Base-by-base conservation (phyloP, 2,329 filamentous ascomycete genomes). In the Colletotrichum nymphaeae region DNA sequence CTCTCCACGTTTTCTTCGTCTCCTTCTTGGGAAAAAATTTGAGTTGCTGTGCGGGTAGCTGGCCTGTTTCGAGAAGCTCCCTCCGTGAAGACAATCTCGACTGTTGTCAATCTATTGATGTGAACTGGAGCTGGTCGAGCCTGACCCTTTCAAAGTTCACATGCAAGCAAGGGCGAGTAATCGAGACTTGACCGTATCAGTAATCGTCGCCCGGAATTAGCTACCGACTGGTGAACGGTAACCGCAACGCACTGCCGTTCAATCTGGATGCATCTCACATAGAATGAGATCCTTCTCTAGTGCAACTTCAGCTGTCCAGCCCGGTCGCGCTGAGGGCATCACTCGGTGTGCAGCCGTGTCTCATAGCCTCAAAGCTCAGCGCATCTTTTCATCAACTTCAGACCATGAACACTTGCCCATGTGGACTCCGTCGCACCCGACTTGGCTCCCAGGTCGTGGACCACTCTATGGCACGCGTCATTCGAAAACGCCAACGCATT, bases 331-430 rank as follows among this genome's bases (percentile, higher is more conserved):
- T 42, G 14, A 22, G n/a, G 11, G 9, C 56, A 4, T 62, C 46
- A 28, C 46, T 49, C 42, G 19, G 16, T n/a, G 42, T 19, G 19
- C 42, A n/a, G 42, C 6, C 42, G 16, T 16, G 19, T 49, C 42
- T n/a, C 42, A n/a, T n/a, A 5, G 35, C 52, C n/a, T 14, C 16
- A 30, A 24, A 28, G 30, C 56, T 55, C 30, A 55, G 32, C 56
- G 68, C n/a, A 62, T 53, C n/a, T 24, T 30, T 12, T 49, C 69
- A 72, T 72, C 59, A 72, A 69, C 32, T 35, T 56, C 58, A 55
- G 42, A 69, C 68, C 59, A 66, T 46, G 11, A 60, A 1, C 42
- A 59, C 60, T 69, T 55, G 59, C 32, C 70, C 57, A 9, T 28
- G 37, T 64, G 26, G 19, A 60, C 66, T 60, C 70, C 60, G 59